Evolutionary conservation across 306 rosid species (phyloP), one percentile per base, ranked within the genome.

Genomic region (Rubus idaeus): DNA sequence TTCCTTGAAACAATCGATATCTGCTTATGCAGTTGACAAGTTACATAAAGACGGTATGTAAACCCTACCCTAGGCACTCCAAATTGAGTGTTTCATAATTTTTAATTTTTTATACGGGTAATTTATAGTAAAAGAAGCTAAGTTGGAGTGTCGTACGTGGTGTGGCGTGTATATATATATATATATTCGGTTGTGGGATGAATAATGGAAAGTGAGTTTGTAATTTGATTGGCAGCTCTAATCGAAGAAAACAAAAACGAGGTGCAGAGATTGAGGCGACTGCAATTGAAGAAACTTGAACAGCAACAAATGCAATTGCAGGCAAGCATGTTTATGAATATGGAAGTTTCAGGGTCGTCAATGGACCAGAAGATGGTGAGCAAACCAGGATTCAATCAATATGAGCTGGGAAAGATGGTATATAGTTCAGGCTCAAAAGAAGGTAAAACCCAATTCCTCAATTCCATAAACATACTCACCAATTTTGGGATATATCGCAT

Each of bases 161-260:
- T 2, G 46, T 4, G 2, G 2, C 46, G 46, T 42, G 35, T 30
- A 30, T 30, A 30, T 30, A 30, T 30, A 30, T 30, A 30, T 30
- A 30, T 30, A 30, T 52, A 17, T 47, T 12, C 52, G 16, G 17
- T 26, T 71, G 6, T 50, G 40, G 72, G 20, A 13, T 41, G 51
- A 13, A 21, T 42, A 23, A 23, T 11, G 14, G 8, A 14, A 70
- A 20, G 13, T 18, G 40, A 16, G 10, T 78, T 62, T 47, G 10
- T 23, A 35, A 63, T 64, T 62, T 62, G 67, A 39, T 70, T 74
- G 69, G 23, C 76, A 90, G 96, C 46, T 73, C 81, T 81, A 65
- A 73, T 83, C n/a, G 91, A 82, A 69, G 81, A 70, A 79, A 88
- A 78, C 67, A 85, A 23, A 79, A 81, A 76, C 0, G 91, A 90